phyloP scores from a whole-genome alignment of 768 basidiomycete genomes.

The Filobasidium wieringae region DNA sequence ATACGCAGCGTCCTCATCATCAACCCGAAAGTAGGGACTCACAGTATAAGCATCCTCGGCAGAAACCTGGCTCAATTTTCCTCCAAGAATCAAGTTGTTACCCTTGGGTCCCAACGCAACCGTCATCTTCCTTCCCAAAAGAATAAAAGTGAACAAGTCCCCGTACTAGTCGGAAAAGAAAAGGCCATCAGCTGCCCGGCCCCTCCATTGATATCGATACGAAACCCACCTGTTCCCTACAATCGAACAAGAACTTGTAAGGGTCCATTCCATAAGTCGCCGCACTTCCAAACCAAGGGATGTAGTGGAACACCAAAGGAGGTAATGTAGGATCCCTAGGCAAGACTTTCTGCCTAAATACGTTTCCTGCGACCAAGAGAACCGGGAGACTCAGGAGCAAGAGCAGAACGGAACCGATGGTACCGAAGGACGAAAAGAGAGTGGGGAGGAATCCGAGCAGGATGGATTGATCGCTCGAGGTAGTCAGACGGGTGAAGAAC shows the following conservation, averaged over 20 bases:
- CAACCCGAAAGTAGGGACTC: conserved; percentile 11
- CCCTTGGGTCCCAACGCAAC: conserved; percentile 83
- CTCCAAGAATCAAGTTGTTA: conserved; percentile 87
- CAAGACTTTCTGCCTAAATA: conserved; percentile 62
- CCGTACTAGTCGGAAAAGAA: conserved; percentile 55
- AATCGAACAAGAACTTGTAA: conserved; percentile 68
- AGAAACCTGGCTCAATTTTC: conserved; percentile 78
- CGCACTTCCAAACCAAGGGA: conserved; percentile 84
- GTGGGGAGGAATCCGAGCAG: too few species aligned
- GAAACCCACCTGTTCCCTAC: conserved; percentile 42
- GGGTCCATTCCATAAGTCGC: conserved; percentile 85
- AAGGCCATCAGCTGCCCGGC: not conserved
- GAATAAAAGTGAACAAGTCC: conserved; percentile 87
- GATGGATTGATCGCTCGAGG: too few species aligned
- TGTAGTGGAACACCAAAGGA: conserved; percentile 82
- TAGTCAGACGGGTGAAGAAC: too few species aligned
- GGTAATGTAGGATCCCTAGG: conserved; percentile 63
- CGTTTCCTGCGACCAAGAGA: conserved; percentile 58
- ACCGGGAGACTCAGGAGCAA: conserved; percentile 56
- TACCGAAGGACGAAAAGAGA: too few species aligned
- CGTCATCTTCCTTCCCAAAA: conserved; percentile 80
- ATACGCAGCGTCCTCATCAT: not conserved
- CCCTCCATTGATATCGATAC: not conserved
- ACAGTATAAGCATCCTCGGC: conserved; percentile 89
- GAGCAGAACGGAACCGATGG: conserved; percentile 18